A percentile compares a stretch with the other conserved stretches of the same genome.
phyloP scores from a whole-genome alignment of 129 eudicot genomes.

The Lactuca sativa region DNA sequence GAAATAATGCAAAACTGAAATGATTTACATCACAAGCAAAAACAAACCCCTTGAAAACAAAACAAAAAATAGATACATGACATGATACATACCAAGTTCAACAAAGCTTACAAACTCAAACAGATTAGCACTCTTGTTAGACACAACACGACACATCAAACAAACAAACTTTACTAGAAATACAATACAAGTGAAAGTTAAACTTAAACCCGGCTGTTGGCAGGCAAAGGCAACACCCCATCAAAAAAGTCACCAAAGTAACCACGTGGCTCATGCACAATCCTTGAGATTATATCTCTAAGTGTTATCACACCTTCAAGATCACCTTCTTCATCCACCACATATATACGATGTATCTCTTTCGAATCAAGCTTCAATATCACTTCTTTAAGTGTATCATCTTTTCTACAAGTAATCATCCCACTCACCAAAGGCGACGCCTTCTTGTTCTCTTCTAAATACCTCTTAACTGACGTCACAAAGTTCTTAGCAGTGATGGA shows the following conservation, averaged over 20 bases:
- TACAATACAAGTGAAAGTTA: background rate
- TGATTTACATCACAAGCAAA: too few relatives aligned
- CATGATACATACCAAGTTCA: background rate
- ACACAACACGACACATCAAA: background rate
- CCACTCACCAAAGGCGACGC: constrained; percentile 51
- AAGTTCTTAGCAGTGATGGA: constrained; percentile 90
- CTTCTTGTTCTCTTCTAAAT: constrained; percentile 51
- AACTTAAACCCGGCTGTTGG: constrained; percentile 72
- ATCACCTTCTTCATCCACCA: constrained; percentile 71
- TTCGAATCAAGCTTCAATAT: constrained; percentile 63
- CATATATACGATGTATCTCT: constrained; percentile 84
- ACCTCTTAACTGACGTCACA: constrained; percentile 62
- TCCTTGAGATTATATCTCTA: constrained; percentile 88
- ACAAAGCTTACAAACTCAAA: constrained; percentile 22
- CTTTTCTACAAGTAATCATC: constrained; percentile 75
- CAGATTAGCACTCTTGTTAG: constrained; percentile 7
- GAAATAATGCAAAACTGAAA: too few relatives aligned
- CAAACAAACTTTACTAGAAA: background rate
- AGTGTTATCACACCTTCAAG: constrained; percentile 85
- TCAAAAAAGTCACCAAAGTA: constrained; percentile 96
- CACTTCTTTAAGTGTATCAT: constrained; percentile 63
- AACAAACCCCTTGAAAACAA: too few relatives aligned
- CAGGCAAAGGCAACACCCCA: constrained; percentile 83
- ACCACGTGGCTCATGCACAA: constrained; percentile 92
- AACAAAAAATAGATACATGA: too few relatives aligned